Percentiles rank a stretch among this genome's conserved stretches.
phyloP scores from a whole-genome alignment of 306 rosid genomes.

The Ammopiptanthus mongolicus region DNA sequence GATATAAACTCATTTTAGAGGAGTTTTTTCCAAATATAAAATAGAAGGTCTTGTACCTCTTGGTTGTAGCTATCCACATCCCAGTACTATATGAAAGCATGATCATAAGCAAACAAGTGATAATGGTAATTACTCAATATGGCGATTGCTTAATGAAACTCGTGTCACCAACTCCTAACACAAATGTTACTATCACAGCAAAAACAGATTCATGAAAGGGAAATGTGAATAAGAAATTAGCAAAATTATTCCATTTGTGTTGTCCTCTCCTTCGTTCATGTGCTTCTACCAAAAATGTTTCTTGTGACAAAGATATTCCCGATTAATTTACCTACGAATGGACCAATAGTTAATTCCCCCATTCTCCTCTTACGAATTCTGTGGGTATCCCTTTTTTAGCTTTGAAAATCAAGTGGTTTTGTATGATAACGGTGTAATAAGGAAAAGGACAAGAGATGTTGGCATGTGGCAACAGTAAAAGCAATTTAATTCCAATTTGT shows the following conservation, averaged over 20 bases:
- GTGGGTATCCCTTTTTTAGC: conserved; percentile 25
- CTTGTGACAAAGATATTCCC: conserved; percentile 30
- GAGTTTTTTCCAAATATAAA: no score
- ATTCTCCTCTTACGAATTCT: neutral
- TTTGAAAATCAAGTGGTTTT: conserved; percentile 22
- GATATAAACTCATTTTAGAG: no score
- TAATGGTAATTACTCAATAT: neutral
- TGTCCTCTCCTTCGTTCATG: conserved; percentile 11
- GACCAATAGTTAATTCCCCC: conserved; percentile 12
- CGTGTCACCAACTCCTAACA: neutral
- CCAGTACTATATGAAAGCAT: neutral
- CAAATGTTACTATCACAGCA: conserved; percentile 20
- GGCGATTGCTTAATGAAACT: conserved; percentile 14
- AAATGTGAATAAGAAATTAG: conserved; percentile 4
- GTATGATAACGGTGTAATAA: neutral
- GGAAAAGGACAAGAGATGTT: conserved; percentile 22
- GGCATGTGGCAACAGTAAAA: neutral
- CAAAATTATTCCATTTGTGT: conserved; percentile 19
- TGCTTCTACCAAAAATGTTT: conserved; percentile 15
- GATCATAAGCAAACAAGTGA: neutral
- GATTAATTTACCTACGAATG: conserved; percentile 17
- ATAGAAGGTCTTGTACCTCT: no score
- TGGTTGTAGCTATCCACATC: neutral
- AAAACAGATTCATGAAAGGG: conserved; percentile 24
- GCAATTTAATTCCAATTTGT: conserved; percentile 6